Base-by-base conservation (phyloP, 1,139 yeast genomes). In the Debaryomyces singareniensis region DNA sequence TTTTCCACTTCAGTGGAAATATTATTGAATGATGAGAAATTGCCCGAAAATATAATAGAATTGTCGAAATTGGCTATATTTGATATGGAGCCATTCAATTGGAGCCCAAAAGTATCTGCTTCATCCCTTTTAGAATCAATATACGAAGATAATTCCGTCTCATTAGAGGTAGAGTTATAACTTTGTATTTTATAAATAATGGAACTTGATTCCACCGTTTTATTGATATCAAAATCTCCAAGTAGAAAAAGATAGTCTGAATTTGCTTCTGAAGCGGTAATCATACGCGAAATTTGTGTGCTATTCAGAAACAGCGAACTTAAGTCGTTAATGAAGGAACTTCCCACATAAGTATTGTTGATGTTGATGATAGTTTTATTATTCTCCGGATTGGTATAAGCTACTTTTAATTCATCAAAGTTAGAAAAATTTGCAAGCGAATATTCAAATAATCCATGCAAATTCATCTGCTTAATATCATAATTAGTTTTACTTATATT, bases 381-480 rank as follows among this genome's bases (percentile, higher is more conserved):
- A 25, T 51, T 47, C 7, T 53, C 44, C 2, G 50, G 45, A 15
- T 52, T 49, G 10, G 50, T 43, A 31, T 42, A 46, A 5, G 55
- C 47, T 2, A 60, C 63, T 29, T 46, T 42, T 9, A 34, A 36
- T 31, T 51, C 55, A 25, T 62, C 60, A 35, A 68, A 70, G 27
- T 50, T 40, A 1, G 91, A 61, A 49, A 83, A 85, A 50, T 87
- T 86, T 3, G 72, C 59, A 28, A 78, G 58, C 0, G 86, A 77
- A 54, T 80, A 91, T 55, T 91, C 96, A 50, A 89, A 85, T 25
- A 91, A 47, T 2, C 94, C 93, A 49, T 82, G 81, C 32, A 87
- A 47, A 5, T 53, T 47, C 25, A 63, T 41, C 32, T 56, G 43
- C 4, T 58, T 38, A 29, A 66, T 50, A 3, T 39, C 32, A 20